These are phyloP conservation scores for Lentinula raphanica DNA, from an alignment of 768 basidiomycete species.

Conservation along the genomic window DNA sequence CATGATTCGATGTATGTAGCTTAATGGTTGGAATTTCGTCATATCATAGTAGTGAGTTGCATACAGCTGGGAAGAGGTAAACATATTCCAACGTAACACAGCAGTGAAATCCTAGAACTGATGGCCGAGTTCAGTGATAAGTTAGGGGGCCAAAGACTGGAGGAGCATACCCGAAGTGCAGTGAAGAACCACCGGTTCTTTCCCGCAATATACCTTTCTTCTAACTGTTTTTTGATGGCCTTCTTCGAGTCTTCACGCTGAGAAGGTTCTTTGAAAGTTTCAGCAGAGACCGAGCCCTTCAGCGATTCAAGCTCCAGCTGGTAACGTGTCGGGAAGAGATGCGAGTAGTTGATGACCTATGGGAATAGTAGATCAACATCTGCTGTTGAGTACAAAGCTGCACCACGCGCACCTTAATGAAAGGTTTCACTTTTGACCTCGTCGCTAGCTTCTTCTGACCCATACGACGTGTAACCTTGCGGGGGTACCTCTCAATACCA, in stretches of 20 bases:
- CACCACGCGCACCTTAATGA: background rate
- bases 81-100: background rate
- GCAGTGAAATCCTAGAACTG: background rate
- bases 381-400: background rate
- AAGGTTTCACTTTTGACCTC: conserved; percentile 98
- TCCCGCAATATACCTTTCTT: conserved; percentile 89
- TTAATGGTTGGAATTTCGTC: background rate
- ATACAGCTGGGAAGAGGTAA: background rate
- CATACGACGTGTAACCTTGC: conserved; percentile 97
- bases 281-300: conserved; percentile 77
- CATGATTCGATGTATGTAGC: background rate
- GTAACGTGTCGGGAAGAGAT: conserved; percentile 99
- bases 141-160: background rate
- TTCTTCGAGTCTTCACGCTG: conserved; percentile 95
- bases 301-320: conserved; percentile 92
- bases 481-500: conserved; percentile 96
- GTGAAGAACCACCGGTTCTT: conserved; percentile 99
- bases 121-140: background rate
- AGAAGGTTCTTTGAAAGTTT: conserved; percentile 97
- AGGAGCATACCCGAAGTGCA: conserved; percentile 61
- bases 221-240: conserved; percentile 91
- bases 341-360: conserved; percentile 94
- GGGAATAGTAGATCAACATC: background rate
- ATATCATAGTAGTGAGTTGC: background rate
- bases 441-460: conserved; percentile 89